Conservation (phyloP, 495 filamentous ascomycete species). For the Neurospora sp. region DNA sequence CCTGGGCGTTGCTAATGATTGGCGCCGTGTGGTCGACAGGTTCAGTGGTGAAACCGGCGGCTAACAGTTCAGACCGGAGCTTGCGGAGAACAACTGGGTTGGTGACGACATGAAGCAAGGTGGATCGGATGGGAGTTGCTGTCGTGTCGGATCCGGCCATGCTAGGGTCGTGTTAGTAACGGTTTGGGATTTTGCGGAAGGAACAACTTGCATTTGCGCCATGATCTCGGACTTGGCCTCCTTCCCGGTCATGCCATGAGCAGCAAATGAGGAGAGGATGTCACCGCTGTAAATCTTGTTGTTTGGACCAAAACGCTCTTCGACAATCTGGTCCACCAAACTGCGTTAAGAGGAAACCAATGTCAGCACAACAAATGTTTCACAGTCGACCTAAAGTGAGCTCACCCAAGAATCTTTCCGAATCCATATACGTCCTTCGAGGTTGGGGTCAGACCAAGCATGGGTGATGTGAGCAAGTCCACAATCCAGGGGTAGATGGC, state of each 20-base stretch:
- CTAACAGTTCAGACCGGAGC: constrained; percentile 48
- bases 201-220: background rate
- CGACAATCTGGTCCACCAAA: constrained; percentile 26
- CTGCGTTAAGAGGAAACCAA: no score
- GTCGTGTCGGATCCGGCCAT: constrained; percentile 13
- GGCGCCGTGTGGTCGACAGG: background rate
- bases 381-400: no score
- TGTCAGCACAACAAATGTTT: no score
- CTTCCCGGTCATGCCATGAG: constrained; percentile 20
- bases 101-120: constrained; percentile 7
- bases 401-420: constrained; percentile 42
- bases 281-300: constrained; percentile 23
- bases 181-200: background rate
- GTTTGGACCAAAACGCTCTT: constrained; percentile 20
- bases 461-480: constrained; percentile 41
- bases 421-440: constrained; percentile 41
- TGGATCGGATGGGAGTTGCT: constrained; percentile 9
- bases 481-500: constrained; percentile 47
- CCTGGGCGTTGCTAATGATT: background rate
- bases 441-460: constrained; percentile 47
- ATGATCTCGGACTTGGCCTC: constrained; percentile 24
- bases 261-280: constrained; percentile 31
- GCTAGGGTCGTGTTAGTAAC: background rate
- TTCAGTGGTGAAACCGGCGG: constrained; percentile 12
- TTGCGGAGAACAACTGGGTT: constrained; percentile 34